A percentile compares a stretch with the other conserved stretches of the same genome.
Evolutionary conservation across 495 filamentous ascomycete species (phyloP).

Genomic region (Penicillium crystallinum): DNA sequence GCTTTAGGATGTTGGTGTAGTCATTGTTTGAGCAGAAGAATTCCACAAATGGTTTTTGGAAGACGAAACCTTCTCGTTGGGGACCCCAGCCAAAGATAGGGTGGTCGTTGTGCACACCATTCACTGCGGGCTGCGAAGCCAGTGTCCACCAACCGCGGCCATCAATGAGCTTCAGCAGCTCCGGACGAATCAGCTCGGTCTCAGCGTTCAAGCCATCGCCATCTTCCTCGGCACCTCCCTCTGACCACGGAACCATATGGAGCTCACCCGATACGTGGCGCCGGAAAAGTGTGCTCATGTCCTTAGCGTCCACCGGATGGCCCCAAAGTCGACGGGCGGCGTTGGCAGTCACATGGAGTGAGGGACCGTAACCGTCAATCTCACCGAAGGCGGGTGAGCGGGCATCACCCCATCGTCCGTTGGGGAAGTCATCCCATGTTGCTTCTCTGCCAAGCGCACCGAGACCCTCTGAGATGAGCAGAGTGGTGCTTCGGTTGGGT

Average conservation of each 20-base stretch:
- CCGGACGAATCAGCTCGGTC: conserved; percentile 68
- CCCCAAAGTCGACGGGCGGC: conserved; percentile 83
- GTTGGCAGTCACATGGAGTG: conserved; percentile 71
- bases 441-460: conserved; percentile 90
- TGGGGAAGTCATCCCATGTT: conserved; percentile 98
- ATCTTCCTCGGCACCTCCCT: conserved; percentile 63
- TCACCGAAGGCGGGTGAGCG: conserved; percentile 87
- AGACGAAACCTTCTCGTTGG: conserved; percentile 79
- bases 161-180: conserved; percentile 68
- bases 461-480: conserved; percentile 89
- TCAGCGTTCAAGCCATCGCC: conserved; percentile 58
- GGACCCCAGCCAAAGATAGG: conserved; percentile 93
- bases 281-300: conserved; percentile 75
- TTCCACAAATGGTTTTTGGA: conserved; percentile 97
- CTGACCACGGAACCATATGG: conserved; percentile 81
- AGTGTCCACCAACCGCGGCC: conserved; percentile 87
- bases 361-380: conserved; percentile 92
- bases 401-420: conserved; percentile 94
- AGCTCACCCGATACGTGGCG: conserved; percentile 72
- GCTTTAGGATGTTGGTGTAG: conserved; percentile 57
- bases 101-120: conserved; percentile 71
- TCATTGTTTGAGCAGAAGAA: conserved; percentile 75
- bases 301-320: conserved; percentile 57
- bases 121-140: conserved; percentile 92
- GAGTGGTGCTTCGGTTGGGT: conserved; percentile 65